Evolutionary conservation across 371 early-diverging fungal genomes (phyloP).

Genomic region (Mucor velutinosus): DNA sequence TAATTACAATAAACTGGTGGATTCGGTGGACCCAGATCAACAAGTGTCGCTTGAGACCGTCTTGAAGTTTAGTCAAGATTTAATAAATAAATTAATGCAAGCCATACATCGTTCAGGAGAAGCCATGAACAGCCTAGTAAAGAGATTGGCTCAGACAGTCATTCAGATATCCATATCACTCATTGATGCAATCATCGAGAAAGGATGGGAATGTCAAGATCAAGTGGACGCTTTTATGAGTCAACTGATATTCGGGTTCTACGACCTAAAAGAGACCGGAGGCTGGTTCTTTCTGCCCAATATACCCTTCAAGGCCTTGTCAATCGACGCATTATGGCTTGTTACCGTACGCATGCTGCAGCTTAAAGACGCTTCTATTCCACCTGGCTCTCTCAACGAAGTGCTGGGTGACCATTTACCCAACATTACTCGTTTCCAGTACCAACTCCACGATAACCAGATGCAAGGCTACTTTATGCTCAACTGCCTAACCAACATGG

Average conservation of each 20-base stretch:
- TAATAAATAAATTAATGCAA: conserved; percentile 30
- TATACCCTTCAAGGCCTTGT: conserved; percentile 51
- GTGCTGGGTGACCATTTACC: conserved; percentile 22
- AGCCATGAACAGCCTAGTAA: conserved; percentile 26
- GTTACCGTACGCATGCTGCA: conserved; percentile 32
- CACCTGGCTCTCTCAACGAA: background rate
- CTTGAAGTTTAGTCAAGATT: conserved; percentile 34
- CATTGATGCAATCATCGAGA: conserved; percentile 14
- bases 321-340: conserved; percentile 38
- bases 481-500: conserved; percentile 37
- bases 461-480: conserved; percentile 39
- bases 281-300: conserved; percentile 53
- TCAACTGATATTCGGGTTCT: conserved; percentile 9
- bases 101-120: conserved; percentile 21
- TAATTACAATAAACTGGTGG: conserved; percentile 13
- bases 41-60: background rate
- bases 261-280: conserved; percentile 16
- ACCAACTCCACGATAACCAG: conserved; percentile 24
- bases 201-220: conserved; percentile 10
- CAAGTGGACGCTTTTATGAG: conserved; percentile 22
- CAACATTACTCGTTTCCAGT: conserved; percentile 31
- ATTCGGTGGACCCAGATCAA: background rate
- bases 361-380: conserved; percentile 2
- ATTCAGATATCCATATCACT: conserved; percentile 43
- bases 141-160: conserved; percentile 47